phyloP scores from a whole-genome alignment of 805 yeast genomes.

The Pichia sporocuriosa region DNA sequence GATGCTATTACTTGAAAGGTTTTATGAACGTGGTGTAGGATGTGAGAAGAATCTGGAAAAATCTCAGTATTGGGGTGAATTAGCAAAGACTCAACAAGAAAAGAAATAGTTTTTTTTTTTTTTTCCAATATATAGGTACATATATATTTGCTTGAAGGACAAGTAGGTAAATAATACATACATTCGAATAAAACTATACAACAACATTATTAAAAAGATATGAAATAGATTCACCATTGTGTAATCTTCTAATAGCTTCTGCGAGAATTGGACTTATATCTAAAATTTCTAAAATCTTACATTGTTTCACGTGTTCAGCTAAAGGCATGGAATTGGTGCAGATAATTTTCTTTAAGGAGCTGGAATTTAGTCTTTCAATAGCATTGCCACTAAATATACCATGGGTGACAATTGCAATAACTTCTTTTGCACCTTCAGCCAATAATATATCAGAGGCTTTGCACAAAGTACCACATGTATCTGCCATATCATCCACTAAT shows the following conservation, averaged over 20 bases:
- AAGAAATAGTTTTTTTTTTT: background rate
- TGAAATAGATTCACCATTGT: conserved; percentile 92
- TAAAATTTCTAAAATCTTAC: conserved; percentile 69
- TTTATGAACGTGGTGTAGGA: conserved; percentile 84
- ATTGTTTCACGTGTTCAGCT: conserved; percentile 47
- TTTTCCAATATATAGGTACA: background rate
- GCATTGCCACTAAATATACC: conserved; percentile 90
- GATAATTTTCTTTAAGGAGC: conserved; percentile 64
- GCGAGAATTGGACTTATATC: conserved; percentile 86
- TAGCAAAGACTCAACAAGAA: conserved; percentile 46
- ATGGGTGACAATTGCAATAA: conserved; percentile 91
- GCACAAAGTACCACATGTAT: conserved; percentile 93
- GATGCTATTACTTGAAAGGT: conserved; percentile 77
- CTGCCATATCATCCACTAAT: conserved; percentile 96
- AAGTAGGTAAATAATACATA: background rate
- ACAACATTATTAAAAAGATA: conserved; percentile 66
- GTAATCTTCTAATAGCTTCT: conserved; percentile 89
- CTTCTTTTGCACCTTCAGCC: conserved; percentile 74
- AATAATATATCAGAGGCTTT: conserved; percentile 88
- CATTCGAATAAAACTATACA: background rate
- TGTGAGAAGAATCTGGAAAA: conserved; percentile 50
- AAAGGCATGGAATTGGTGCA: conserved; percentile 94
- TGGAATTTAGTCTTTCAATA: conserved; percentile 57
- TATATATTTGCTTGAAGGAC: background rate
- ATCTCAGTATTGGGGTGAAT: conserved; percentile 68